Conservation (phyloP, 805 yeast species). For the Pichia nakasei region DNA sequence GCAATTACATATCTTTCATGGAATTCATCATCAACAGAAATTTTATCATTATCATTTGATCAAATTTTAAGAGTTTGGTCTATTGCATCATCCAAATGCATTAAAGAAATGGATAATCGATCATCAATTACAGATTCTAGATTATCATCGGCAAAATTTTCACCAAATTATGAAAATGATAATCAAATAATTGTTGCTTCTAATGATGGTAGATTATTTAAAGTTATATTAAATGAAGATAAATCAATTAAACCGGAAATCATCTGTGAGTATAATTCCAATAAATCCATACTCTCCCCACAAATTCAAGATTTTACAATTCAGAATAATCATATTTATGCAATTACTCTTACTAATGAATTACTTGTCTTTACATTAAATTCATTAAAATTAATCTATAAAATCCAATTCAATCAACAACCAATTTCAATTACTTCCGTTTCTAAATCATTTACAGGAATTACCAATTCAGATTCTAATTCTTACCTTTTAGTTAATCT, state of each 20-base stretch:
- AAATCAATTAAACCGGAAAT: not conserved
- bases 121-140: slow-evolving; percentile 5
- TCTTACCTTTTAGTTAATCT: slow-evolving; percentile 8
- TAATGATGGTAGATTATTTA: slow-evolving; percentile 11
- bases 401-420: slow-evolving; percentile 4
- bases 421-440: slow-evolving; percentile 9
- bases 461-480: not conserved
- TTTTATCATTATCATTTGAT: slow-evolving; percentile 69
- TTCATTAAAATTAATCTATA: slow-evolving; percentile 6
- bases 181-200: slow-evolving; percentile 11
- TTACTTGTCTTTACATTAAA: slow-evolving; percentile 9
- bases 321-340: slow-evolving; percentile 8
- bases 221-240: not conserved
- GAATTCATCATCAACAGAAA: slow-evolving; percentile 59
- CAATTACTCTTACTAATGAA: slow-evolving; percentile 10
- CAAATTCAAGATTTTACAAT: slow-evolving; percentile 13
- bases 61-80: slow-evolving; percentile 46
- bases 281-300: slow-evolving; percentile 6
- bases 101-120: slow-evolving; percentile 5
- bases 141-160: slow-evolving; percentile 10
- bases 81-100: slow-evolving; percentile 6
- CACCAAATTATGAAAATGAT: slow-evolving; percentile 3
- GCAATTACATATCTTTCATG: slow-evolving; percentile 62
- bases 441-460: slow-evolving; percentile 5
- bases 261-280: not conserved